These are phyloP conservation scores for Jimgerdemannia flammicorona DNA, from an alignment of 192 early-diverging fungal genomes.

Conservation along the genomic window DNA sequence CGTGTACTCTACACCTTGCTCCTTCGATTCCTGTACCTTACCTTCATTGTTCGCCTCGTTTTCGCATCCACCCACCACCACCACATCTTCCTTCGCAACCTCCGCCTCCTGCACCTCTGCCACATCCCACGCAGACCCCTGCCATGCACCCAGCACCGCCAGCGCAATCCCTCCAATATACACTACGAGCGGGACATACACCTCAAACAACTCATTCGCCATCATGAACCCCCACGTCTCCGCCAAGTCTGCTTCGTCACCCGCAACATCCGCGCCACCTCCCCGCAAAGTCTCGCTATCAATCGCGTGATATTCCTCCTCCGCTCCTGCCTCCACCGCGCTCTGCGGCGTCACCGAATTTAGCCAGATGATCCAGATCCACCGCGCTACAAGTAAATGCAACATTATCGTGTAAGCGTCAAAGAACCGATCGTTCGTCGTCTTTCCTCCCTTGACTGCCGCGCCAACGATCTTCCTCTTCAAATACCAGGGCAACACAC, in stretches of 20 bases:
- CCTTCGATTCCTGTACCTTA: not conserved
- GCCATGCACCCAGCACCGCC: not conserved
- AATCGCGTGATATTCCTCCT: no score
- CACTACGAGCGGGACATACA: slow-evolving; percentile 20
- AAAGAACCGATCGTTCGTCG: not conserved
- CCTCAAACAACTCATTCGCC: slow-evolving; percentile 7
- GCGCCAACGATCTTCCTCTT: not conserved
- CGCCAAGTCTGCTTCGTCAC: not conserved
- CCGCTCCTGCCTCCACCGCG: no score
- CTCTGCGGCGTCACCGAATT: not conserved
- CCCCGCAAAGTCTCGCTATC: not conserved
- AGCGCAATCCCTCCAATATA: slow-evolving; percentile 2
- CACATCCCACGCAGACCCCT: not conserved
- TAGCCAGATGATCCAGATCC: not conserved
- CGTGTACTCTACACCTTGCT: no score
- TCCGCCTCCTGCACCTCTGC: no score
- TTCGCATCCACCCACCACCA: not conserved
- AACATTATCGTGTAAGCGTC: not conserved
- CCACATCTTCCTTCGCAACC: no score
- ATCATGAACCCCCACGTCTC: not conserved
- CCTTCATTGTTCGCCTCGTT: not conserved
- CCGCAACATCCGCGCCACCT: not conserved
- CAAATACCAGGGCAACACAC: not conserved
- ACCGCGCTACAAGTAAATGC: not conserved
- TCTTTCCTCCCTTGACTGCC: slow-evolving; percentile 5